Evolutionary conservation across 2,329 filamentous ascomycete genomes (phyloP).

Genomic region (Fusarium lateritium): DNA sequence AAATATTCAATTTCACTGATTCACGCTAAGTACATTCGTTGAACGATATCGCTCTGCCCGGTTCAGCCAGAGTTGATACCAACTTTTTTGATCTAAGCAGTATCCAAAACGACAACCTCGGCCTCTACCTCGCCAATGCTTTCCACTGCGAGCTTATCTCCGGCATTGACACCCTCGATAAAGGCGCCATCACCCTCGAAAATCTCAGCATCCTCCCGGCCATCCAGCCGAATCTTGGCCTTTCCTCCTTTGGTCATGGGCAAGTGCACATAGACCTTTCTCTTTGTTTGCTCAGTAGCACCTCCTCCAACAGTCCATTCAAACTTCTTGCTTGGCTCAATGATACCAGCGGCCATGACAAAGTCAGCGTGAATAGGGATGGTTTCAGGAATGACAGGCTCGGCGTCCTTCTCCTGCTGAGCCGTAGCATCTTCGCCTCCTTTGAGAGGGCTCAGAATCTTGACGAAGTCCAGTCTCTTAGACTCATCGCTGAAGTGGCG

Average conservation of each 20-base stretch:
- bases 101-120: slow-evolving; percentile 78
- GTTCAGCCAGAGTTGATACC: neutral
- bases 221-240: slow-evolving; percentile 78
- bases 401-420: slow-evolving; percentile 74
- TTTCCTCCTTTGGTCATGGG: slow-evolving; percentile 85
- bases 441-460: slow-evolving; percentile 82
- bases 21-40: slow-evolving; percentile 32
- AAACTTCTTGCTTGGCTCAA: slow-evolving; percentile 75
- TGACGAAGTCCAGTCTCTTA: slow-evolving; percentile 79
- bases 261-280: slow-evolving; percentile 85
- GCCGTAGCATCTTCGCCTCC: slow-evolving; percentile 73
- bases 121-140: slow-evolving; percentile 78
- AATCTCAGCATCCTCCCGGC: slow-evolving; percentile 74
- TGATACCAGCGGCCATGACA: slow-evolving; percentile 83
- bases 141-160: slow-evolving; percentile 75
- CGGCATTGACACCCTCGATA: slow-evolving; percentile 74
- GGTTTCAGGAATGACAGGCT: slow-evolving; percentile 73
- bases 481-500: slow-evolving; percentile 78
- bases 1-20: slow-evolving; percentile 14
- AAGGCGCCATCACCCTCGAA: slow-evolving; percentile 87
- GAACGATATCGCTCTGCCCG: slow-evolving; percentile 6
- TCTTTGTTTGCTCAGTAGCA: slow-evolving; percentile 65
- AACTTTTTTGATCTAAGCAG: slow-evolving; percentile 59
- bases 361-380: slow-evolving; percentile 90
- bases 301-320: slow-evolving; percentile 79